Base-by-base conservation (phyloP, 2,329 filamentous ascomycete genomes). In the Pseudogymnoascus sp. region DNA sequence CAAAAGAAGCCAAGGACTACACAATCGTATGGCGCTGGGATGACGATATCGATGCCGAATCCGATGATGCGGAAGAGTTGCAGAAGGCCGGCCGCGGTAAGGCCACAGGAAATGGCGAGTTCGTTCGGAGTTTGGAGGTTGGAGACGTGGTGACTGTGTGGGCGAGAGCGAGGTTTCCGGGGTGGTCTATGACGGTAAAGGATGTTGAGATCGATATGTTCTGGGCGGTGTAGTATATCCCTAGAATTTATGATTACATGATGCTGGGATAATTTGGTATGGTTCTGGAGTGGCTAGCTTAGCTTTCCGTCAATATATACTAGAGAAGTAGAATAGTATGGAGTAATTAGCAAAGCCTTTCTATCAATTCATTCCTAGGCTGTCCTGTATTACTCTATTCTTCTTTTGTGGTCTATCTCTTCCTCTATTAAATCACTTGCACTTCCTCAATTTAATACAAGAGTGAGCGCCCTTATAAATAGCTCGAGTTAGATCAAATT, bases 101-200 rank as follows among this genome's bases (percentile, higher is more conserved):
- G 19, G 78, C 70, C 3, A 84, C 82, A 0, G 80, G 75, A 0
- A 78, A 80, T 62, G 85, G 85, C 1, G 74, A 79, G 39, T 87
- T 85, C 71, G 80, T 88, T 36, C 79, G 81, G 14, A 76, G 74
- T 54, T 70, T 88, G 67, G 80, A 79, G 67, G 67, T 85, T n/a
- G 85, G 85, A 0, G 85, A 88, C 68, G 79, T 85, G 16, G 74
- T 88, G 10, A 87, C 84, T 0, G 70, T 88, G 1, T 88, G 85
- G 85, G 84, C 76, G 0, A 85, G 82, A 73, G 79, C 83, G 1
- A 79, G 85, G 65, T 87, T 84, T 63, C 73, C 71, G 0, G 79
- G 75, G 0, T 88, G 85, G 85, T 54, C 63, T 1, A 87, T 87
- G 66, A 62, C 74, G 11, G 72, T 87, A 8, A 72, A 81, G 57